Conservation (phyloP, 2,329 filamentous ascomycete genomes). For the Cyanodermella asteris region DNA sequence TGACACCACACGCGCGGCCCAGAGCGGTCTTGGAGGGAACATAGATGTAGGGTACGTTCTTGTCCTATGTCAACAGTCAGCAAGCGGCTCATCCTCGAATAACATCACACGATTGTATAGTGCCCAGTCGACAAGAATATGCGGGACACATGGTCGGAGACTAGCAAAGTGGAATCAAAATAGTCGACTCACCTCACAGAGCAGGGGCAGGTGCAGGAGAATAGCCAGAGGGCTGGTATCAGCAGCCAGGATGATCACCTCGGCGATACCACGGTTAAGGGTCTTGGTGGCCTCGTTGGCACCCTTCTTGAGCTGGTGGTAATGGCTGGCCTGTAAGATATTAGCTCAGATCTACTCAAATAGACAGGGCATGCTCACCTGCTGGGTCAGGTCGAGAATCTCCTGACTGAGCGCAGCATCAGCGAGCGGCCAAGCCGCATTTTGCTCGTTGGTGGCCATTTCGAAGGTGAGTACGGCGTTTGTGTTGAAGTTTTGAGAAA, state of each 20-base stretch:
- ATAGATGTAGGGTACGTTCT: constrained; percentile 52
- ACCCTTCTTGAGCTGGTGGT: constrained; percentile 58
- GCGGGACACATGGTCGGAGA: too few species aligned
- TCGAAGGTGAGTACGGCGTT: constrained; percentile 1
- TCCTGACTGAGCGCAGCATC: constrained; percentile 47
- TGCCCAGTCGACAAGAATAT: constrained; percentile 20
- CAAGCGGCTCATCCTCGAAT: not conserved
- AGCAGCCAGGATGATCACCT: constrained; percentile 73
- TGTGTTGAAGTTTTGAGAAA: not conserved
- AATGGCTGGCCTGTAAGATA: constrained; percentile 24
- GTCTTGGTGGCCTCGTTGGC: constrained; percentile 71
- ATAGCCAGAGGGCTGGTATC: constrained; percentile 78
- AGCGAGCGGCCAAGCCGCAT: constrained; percentile 38
- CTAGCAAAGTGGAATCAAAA: too few species aligned
- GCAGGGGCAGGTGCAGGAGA: constrained; percentile 67
- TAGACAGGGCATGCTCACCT: not conserved
- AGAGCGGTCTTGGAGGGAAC: constrained; percentile 54
- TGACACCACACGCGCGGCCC: constrained; percentile 62
- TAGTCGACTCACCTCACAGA: constrained; percentile 73
- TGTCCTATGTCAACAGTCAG: constrained; percentile 21
- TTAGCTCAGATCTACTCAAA: not conserved
- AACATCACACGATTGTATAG: not conserved
- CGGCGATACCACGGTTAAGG: constrained; percentile 72
- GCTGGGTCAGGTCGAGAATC: constrained; percentile 47
- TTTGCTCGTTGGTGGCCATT: constrained; percentile 3